phyloP scores from a whole-genome alignment of 2,329 filamentous ascomycete genomes.

The Nothomitra cinnamomea region DNA sequence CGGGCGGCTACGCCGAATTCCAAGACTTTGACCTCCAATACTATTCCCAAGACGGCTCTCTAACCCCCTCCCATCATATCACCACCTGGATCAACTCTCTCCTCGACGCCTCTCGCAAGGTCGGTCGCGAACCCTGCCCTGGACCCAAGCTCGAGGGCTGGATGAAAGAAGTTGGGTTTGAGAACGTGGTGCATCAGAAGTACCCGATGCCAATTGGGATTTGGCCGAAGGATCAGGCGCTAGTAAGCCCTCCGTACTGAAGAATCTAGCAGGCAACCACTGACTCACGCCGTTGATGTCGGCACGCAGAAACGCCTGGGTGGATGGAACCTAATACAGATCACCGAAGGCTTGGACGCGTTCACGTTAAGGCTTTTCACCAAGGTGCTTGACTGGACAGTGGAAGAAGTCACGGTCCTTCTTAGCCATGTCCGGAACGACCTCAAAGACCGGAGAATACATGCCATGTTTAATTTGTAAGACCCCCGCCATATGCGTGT shows the following conservation, averaged over 20 bases:
- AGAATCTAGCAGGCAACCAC: not conserved
- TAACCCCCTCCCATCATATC: not conserved
- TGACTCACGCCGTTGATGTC: no score
- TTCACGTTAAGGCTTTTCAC: constrained; percentile 1
- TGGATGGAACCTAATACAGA: not conserved
- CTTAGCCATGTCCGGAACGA: not conserved
- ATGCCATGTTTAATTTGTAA: not conserved
- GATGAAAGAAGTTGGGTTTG: constrained; percentile 35
- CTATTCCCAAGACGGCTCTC: constrained; percentile 1
- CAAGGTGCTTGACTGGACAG: not conserved
- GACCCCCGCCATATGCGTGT: not conserved
- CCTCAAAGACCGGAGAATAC: constrained; percentile 2
- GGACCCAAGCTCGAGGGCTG: not conserved
- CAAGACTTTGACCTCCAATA: constrained; percentile 2
- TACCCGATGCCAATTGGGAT: not conserved
- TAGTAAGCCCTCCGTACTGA: not conserved
- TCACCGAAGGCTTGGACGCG: constrained; percentile 1
- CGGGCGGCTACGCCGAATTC: constrained; percentile 4
- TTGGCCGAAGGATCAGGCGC: not conserved
- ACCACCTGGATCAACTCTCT: not conserved
- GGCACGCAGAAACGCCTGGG: not conserved
- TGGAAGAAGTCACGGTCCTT: not conserved
- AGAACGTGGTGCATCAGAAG: constrained; percentile 24
- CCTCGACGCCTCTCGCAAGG: not conserved
- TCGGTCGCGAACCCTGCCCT: constrained; percentile 1